These are phyloP conservation scores for Halteria grandinella DNA, from an alignment of 73 alveolate genomes.

Conservation along the genomic window DNA sequence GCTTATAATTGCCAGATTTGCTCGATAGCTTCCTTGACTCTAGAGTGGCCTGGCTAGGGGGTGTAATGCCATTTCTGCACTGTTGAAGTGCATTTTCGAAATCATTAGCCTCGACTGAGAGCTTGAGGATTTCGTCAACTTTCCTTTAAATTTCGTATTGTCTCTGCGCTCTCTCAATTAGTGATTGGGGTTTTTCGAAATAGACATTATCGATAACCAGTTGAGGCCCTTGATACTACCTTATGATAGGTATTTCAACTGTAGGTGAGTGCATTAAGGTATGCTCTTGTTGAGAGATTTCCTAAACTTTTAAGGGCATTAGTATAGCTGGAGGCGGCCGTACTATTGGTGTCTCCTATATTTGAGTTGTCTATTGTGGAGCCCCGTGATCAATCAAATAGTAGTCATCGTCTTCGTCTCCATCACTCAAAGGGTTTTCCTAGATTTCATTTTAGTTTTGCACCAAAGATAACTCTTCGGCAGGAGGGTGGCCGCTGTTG, in stretches of 20 bases:
- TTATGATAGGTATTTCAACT: too few species aligned
- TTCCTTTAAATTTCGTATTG: not conserved
- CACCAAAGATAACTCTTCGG: too few species aligned
- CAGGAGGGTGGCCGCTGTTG: too few species aligned
- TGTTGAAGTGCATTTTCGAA: not conserved
- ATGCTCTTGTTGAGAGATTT: not conserved
- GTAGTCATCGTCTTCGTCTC: too few species aligned
- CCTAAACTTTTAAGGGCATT: not conserved
- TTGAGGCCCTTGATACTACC: constrained; percentile 25
- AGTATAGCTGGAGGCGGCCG: too few species aligned
- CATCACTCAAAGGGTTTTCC: too few species aligned
- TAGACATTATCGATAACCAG: constrained; percentile 3
- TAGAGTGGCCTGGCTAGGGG: too few species aligned
- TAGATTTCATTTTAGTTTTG: too few species aligned
- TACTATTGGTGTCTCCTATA: not conserved
- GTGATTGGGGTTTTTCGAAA: not conserved
- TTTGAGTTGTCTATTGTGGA: not conserved
- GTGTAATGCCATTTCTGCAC: too few species aligned
- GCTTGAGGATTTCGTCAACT: not conserved
- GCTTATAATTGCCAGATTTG: too few species aligned
- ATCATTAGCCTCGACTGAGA: not conserved
- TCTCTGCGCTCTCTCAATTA: not conserved
- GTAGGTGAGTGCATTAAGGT: too few species aligned
- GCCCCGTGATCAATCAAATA: too few species aligned
- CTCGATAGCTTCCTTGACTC: not conserved